phyloP scores from a whole-genome alignment of 306 rosid species.

The Prunus armeniaca region DNA sequence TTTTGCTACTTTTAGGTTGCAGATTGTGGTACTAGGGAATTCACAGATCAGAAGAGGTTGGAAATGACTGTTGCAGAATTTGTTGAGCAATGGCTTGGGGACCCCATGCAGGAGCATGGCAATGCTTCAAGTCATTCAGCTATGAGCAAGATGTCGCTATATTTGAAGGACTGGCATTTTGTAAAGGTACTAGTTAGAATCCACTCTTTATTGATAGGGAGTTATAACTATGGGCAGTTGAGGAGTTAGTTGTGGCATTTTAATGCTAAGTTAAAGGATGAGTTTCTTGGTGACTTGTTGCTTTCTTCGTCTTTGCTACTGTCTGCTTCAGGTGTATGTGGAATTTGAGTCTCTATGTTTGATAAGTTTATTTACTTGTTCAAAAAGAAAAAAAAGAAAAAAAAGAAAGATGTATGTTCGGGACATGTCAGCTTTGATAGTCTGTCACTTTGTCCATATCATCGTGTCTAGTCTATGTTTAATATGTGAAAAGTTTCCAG shows the following conservation, averaged over 20 bases:
- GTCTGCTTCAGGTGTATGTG: no score
- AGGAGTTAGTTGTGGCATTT: background rate
- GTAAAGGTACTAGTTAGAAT: constrained; percentile 56
- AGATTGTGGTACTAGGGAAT: constrained; percentile 72
- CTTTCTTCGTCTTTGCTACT: no score
- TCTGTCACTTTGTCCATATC: background rate
- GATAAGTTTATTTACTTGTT: background rate
- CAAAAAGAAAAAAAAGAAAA: background rate
- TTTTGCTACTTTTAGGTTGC: constrained; percentile 56
- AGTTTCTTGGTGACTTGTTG: no score
- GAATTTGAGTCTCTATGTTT: no score
- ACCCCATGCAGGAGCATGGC: constrained; percentile 26
- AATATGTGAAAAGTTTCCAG: constrained; percentile 20
- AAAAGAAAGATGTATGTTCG: background rate
- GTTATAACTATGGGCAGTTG: background rate
- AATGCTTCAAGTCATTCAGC: constrained; percentile 18
- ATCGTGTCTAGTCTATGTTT: background rate
- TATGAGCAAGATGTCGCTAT: constrained; percentile 41
- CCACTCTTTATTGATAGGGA: background rate
- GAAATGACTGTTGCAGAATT: constrained; percentile 75
- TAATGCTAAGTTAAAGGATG: background rate
- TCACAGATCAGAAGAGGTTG: constrained; percentile 82
- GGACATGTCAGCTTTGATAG: background rate
- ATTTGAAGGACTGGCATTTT: constrained; percentile 99
- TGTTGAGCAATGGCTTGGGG: constrained; percentile 45